These are phyloP conservation scores for Spathaspora girioi DNA, from an alignment of 805 yeast species.

Conservation along the genomic window DNA sequence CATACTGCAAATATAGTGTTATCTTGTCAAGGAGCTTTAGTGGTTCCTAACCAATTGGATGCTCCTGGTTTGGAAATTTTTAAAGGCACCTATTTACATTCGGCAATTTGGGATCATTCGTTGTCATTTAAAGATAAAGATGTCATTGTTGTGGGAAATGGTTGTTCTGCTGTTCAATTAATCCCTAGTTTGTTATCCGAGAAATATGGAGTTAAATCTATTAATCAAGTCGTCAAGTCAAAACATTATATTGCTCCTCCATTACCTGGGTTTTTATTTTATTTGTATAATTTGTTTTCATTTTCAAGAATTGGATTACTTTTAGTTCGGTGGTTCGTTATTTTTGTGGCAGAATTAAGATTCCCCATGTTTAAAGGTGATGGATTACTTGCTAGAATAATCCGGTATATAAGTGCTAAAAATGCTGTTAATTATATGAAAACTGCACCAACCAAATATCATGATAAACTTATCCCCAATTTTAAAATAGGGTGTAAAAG, in stretches of 20 bases:
- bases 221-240: constrained; percentile 32
- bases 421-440: constrained; percentile 22
- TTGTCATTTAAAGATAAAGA: constrained; percentile 30
- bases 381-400: constrained; percentile 20
- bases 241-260: constrained; percentile 40
- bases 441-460: constrained; percentile 30
- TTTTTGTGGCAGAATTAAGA: constrained; percentile 27
- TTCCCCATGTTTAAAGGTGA: constrained; percentile 34
- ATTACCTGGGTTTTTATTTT: constrained; percentile 19
- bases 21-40: constrained; percentile 34
- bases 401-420: constrained; percentile 22
- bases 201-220: constrained; percentile 16
- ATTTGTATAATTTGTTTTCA: constrained; percentile 20
- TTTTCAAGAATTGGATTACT: constrained; percentile 25
- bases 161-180: constrained; percentile 41
- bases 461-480: constrained; percentile 30
- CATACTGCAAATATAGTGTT: constrained; percentile 27
- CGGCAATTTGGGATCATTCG: constrained; percentile 35
- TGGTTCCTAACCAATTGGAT: constrained; percentile 27
- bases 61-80: constrained; percentile 31
- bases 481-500: constrained; percentile 42
- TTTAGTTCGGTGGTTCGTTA: constrained; percentile 24
- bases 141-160: constrained; percentile 39
- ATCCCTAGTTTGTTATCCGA: constrained; percentile 30
- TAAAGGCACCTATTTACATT: constrained; percentile 38